Percentiles rank a stretch among this genome's conserved stretches.
Conservation (phyloP, 129 eudicot species). For the Calendula officinalis region DNA sequence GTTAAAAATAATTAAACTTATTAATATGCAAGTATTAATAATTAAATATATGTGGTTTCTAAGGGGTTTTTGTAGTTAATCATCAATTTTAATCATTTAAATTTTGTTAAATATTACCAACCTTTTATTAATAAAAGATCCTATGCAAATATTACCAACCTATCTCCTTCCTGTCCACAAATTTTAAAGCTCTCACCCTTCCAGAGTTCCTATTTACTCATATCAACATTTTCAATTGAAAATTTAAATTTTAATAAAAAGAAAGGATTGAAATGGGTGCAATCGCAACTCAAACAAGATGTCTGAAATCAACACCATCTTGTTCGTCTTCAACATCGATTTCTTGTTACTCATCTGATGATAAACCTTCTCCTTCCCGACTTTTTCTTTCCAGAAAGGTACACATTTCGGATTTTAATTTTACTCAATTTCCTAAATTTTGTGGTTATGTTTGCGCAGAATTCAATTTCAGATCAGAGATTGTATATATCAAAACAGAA, state of each 20-base stretch:
- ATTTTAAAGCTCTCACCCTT: too few species aligned
- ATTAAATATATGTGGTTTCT: too few species aligned
- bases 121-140: too few species aligned
- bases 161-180: too few species aligned
- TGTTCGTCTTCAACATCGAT: slow-evolving; percentile 20
- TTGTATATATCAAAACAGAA: slow-evolving; percentile 18
- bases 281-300: slow-evolving; percentile 36
- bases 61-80: too few species aligned
- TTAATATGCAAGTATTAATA: too few species aligned
- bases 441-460: slow-evolving; percentile 28
- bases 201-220: too few species aligned
- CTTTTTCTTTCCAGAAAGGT: slow-evolving; percentile 27
- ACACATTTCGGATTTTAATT: background rate
- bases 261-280: slow-evolving; percentile 21
- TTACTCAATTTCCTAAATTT: background rate
- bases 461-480: slow-evolving; percentile 27
- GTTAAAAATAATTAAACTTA: too few species aligned
- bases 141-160: too few species aligned
- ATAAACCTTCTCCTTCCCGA: slow-evolving; percentile 27
- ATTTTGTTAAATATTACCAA: too few species aligned
- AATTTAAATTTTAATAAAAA: background rate
- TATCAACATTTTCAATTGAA: background rate
- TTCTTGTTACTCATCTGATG: slow-evolving; percentile 27
- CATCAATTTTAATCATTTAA: too few species aligned
- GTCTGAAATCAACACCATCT: slow-evolving; percentile 20